phyloP scores from a whole-genome alignment of 2,329 filamentous ascomycete species.

The Verticillium albo-atrum region DNA sequence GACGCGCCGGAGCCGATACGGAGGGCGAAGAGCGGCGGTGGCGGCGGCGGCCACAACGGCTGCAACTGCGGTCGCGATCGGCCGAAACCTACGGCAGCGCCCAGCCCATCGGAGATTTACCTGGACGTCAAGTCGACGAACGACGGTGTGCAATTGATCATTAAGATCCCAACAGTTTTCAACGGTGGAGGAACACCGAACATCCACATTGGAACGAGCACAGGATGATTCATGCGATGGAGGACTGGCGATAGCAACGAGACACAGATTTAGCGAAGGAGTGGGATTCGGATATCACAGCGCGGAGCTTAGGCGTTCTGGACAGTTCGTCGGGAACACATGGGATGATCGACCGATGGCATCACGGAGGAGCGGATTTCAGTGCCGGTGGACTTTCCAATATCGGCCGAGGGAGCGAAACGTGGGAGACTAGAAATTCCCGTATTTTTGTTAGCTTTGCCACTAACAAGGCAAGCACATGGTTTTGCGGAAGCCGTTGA shows the following conservation, averaged over 20 bases:
- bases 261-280: neutral
- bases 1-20: neutral
- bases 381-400: too few relatives aligned
- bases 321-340: neutral
- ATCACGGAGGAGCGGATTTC: too few relatives aligned
- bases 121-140: slow-evolving; percentile 54
- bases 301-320: neutral
- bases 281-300: neutral
- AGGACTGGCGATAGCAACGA: neutral
- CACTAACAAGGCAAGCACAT: neutral
- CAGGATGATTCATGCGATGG: slow-evolving; percentile 1
- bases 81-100: slow-evolving; percentile 28
- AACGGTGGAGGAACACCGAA: slow-evolving; percentile 28
- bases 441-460: neutral
- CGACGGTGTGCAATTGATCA: slow-evolving; percentile 53
- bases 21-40: neutral
- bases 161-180: slow-evolving; percentile 54
- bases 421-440: neutral
- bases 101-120: slow-evolving; percentile 49
- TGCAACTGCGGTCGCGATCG: slow-evolving; percentile 20
- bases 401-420: neutral
- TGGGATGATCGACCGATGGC: neutral
- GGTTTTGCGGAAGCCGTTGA: neutral
- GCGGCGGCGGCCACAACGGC: neutral
- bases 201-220: slow-evolving; percentile 22